Conservation (phyloP, 164 flowering plant genomes). For the Berberis thunbergii region DNA sequence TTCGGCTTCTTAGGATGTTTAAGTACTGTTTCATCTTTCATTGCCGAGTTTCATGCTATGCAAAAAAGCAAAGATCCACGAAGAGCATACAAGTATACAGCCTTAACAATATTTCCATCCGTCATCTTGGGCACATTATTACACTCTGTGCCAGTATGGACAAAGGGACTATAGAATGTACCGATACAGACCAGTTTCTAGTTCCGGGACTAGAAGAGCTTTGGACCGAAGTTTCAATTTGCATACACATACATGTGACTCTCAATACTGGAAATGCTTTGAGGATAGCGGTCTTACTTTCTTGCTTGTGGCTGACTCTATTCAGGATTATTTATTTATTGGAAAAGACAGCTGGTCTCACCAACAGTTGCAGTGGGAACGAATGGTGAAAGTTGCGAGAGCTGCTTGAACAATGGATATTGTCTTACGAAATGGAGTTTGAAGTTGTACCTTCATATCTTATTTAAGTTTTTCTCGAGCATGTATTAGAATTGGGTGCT, state of each 20-base stretch:
- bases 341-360: no score
- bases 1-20: slow-evolving; percentile 78
- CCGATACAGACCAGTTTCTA: not conserved
- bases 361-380: no score
- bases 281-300: no score
- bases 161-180: not conserved
- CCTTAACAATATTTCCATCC: slow-evolving; percentile 41
- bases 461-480: no score
- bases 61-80: slow-evolving; percentile 39
- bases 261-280: no score
- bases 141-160: slow-evolving; percentile 9
- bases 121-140: slow-evolving; percentile 57
- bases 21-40: slow-evolving; percentile 87
- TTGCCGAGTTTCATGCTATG: slow-evolving; percentile 78
- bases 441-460: no score
- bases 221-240: not conserved
- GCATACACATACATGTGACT: not conserved
- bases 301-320: no score
- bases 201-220: not conserved
- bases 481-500: no score
- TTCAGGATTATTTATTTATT: no score
- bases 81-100: slow-evolving; percentile 65
- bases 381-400: no score
- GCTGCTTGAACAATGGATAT: no score
- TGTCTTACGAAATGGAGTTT: no score